These are phyloP conservation scores for Penicillium fuscoglaucum DNA, from an alignment of 2,329 filamentous ascomycete species.

Conservation along the genomic window DNA sequence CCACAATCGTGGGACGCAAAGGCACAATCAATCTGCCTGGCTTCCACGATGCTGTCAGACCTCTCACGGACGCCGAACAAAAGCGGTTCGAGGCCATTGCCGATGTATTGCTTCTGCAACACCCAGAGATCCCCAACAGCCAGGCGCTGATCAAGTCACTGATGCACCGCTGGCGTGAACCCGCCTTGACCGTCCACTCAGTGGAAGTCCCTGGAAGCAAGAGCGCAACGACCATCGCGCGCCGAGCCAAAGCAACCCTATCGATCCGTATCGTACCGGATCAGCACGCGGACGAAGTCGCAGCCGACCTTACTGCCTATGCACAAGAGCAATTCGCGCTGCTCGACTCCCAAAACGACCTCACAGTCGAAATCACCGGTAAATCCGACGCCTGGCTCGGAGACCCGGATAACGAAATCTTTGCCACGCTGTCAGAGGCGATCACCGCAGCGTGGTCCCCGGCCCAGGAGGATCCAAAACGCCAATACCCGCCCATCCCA, in stretches of 20 bases:
- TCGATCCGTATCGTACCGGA: slow-evolving; percentile 92
- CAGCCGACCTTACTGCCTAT: slow-evolving; percentile 65
- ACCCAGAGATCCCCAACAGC: slow-evolving; percentile 63
- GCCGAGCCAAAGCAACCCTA: slow-evolving; percentile 81
- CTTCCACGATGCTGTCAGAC: slow-evolving; percentile 83
- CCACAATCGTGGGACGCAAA: slow-evolving; percentile 75
- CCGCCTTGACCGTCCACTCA: slow-evolving; percentile 88
- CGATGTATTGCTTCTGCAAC: slow-evolving; percentile 69
- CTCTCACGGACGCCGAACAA: slow-evolving; percentile 72
- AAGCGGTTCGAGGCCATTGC: slow-evolving; percentile 82
- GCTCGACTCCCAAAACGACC: slow-evolving; percentile 76
- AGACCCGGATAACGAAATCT: slow-evolving; percentile 86
- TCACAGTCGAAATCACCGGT: slow-evolving; percentile 84
- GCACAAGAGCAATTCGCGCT: slow-evolving; percentile 69
- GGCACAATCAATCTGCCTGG: slow-evolving; percentile 82
- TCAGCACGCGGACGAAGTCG: slow-evolving; percentile 80
- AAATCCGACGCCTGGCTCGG: slow-evolving; percentile 95
- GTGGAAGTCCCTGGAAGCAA: slow-evolving; percentile 81
- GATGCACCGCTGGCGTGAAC: slow-evolving; percentile 93
- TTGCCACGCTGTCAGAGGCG: slow-evolving; percentile 80
- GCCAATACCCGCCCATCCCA: slow-evolving; percentile 36
- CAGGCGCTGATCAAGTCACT: slow-evolving; percentile 77
- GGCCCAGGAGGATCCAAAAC: slow-evolving; percentile 31
- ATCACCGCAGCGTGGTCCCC: slow-evolving; percentile 79
- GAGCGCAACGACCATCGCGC: slow-evolving; percentile 81